Base-by-base conservation (phyloP, 768 basidiomycete species). In the Boletales sp. region DNA sequence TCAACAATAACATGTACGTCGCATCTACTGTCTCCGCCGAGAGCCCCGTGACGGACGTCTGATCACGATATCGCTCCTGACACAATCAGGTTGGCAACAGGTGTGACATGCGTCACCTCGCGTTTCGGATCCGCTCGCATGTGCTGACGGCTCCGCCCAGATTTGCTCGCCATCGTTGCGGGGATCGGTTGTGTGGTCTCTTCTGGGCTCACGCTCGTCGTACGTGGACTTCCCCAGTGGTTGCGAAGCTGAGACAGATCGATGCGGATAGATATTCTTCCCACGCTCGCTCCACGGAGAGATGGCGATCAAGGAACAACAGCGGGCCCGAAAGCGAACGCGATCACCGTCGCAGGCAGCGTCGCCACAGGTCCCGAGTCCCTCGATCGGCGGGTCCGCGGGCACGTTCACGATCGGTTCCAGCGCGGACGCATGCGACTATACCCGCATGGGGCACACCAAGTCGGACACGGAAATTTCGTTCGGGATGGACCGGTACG, bases 201-300 rank as follows among this genome's bases (percentile, higher is more conserved):
- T 2, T 90, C 87, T 0, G 84, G 74, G 6, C 76, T 90, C 51
- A 91, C 88, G 0, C 77, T 91, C 18, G 75, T 88, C 39, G 87
- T 88, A 67, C 47, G 71, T 65, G 74, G 10, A 12, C 14, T 0
- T 38, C 8, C 18, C 14, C 18, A 4, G 7, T 18, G 24, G 4
- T 27, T 7, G 4, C 24, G 18, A 43, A 10, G 32, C 32, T 34
- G 19, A 32, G 12, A 11, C 13, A 5, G 18, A 32, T 30, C 31
- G 21, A n/a, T 27, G 24, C 31, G 7, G 34, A 24, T 15, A 89
- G 87, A 86, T 90, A 32, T 91, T 91, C 75, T 91, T 90, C 72
- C 89, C 89, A 45, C 85, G 89, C 36, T 86, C 84, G 6, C 76
- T 85, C 39, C 77, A 86, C 65, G 71, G 76, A 17, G 86, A 87